Evolutionary conservation across 1,284 basidiomycete species (phyloP).

Genomic region (Malassezia cuniculi): DNA sequence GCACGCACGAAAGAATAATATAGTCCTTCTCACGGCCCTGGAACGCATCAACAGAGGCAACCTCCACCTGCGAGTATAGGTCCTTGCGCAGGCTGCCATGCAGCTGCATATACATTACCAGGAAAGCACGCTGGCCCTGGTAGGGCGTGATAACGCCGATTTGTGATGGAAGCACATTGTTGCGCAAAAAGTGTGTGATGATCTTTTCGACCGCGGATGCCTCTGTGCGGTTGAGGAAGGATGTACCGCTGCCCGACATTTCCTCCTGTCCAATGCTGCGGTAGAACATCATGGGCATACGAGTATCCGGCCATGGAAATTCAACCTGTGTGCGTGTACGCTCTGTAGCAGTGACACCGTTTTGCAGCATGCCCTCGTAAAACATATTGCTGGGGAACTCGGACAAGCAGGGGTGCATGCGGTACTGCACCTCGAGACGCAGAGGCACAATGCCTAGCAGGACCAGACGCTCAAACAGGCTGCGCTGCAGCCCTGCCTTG

Average conservation of each 20-base stretch:
- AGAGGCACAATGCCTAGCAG: conserved; percentile 90
- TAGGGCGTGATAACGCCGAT: conserved; percentile 99
- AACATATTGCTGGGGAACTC: conserved; percentile 99
- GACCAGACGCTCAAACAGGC: conserved; percentile 91
- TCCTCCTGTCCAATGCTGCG: conserved; percentile 98
- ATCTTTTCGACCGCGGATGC: conserved; percentile 99
- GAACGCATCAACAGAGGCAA: conserved; percentile 97
- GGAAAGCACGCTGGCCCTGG: conserved; percentile 95
- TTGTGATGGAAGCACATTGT: conserved; percentile 82
- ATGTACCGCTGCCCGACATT: conserved; percentile 94
- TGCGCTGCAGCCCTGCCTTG: conserved; percentile 88
- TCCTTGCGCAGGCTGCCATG: conserved; percentile 97
- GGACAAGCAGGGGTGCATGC: conserved; percentile 98
- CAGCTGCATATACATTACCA: conserved; percentile 98
- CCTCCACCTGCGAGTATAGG: conserved; percentile 96
- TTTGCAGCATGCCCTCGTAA: conserved; percentile 96
- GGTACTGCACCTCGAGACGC: conserved; percentile 96
- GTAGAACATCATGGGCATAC: conserved; percentile 99
- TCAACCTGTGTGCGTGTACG: conserved; percentile 91
- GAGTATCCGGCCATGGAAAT: conserved; percentile 96
- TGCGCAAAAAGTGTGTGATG: conserved; percentile 98
- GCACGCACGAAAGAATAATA: conserved; percentile 95
- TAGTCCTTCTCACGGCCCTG: conserved; percentile 99
- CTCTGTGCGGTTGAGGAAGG: conserved; percentile 96
- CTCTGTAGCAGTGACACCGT: conserved; percentile 97